Evolutionary conservation across 306 rosid genomes (phyloP).

Genomic region (Trifolium fragiferum): DNA sequence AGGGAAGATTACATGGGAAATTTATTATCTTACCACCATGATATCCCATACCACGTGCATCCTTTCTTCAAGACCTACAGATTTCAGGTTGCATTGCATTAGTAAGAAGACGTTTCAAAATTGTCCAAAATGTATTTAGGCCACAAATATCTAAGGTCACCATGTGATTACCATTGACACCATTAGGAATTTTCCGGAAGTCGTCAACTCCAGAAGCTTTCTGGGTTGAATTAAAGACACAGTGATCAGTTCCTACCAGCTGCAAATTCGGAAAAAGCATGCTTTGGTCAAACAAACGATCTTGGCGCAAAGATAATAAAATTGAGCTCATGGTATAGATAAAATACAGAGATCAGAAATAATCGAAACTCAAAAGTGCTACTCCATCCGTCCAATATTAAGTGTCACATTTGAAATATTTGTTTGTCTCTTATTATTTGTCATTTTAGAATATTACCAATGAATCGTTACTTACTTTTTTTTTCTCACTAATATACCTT

Average conservation of each 20-base stretch:
- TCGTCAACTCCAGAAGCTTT: slow-evolving; percentile 87
- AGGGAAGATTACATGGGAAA: slow-evolving; percentile 29
- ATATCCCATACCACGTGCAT: slow-evolving; percentile 95
- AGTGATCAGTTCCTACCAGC: slow-evolving; percentile 96
- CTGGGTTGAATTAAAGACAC: slow-evolving; percentile 83
- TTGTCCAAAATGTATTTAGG: slow-evolving; percentile 32
- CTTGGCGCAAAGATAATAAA: slow-evolving; percentile 22
- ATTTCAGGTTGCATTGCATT: slow-evolving; percentile 39
- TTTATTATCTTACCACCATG: slow-evolving; percentile 78
- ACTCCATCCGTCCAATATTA: not conserved
- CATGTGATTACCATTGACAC: slow-evolving; percentile 81
- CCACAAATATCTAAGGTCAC: slow-evolving; percentile 17
- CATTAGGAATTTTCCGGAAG: slow-evolving; percentile 91
- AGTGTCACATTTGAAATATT: not conserved
- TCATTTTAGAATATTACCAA: not conserved
- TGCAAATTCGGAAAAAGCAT: slow-evolving; percentile 53
- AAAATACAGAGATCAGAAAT: slow-evolving; percentile 13
- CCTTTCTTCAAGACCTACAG: slow-evolving; percentile 89
- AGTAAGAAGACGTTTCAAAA: slow-evolving; percentile 36
- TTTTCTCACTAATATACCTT: not conserved
- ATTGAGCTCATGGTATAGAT: not conserved
- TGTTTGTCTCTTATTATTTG: not conserved
- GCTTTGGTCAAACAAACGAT: slow-evolving; percentile 31
- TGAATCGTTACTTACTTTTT: not conserved
- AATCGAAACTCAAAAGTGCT: not conserved